phyloP scores from a whole-genome alignment of 2,329 filamentous ascomycete genomes.

The Hypoxylon sp. region DNA sequence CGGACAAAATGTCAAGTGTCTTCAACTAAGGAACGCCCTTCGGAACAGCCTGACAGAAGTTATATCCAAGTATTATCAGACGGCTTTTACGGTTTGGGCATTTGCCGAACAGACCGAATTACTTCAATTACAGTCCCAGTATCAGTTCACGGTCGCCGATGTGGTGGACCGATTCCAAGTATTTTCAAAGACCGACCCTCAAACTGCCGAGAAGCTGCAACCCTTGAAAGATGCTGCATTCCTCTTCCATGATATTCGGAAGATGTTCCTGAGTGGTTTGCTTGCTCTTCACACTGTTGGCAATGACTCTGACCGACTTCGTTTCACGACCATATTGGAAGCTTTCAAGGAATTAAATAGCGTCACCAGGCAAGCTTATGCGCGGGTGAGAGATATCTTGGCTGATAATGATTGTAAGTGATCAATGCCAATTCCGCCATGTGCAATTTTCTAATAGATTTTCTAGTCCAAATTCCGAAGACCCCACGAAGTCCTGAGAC shows the following conservation, averaged over 20 bases:
- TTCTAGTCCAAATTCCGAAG: constrained; percentile 63
- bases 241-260: constrained; percentile 83
- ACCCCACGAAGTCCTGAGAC: constrained; percentile 74
- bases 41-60: constrained; percentile 77
- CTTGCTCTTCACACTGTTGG: constrained; percentile 88
- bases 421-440: background rate
- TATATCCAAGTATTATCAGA: constrained; percentile 79
- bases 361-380: constrained; percentile 73
- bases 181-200: constrained; percentile 75
- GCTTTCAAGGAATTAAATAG: constrained; percentile 77
- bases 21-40: constrained; percentile 83
- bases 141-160: constrained; percentile 82
- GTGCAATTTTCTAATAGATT: constrained; percentile 30
- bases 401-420: constrained; percentile 83
- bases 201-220: constrained; percentile 83
- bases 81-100: constrained; percentile 76
- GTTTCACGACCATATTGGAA: constrained; percentile 84
- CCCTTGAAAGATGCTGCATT: constrained; percentile 86
- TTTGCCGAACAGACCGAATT: constrained; percentile 86
- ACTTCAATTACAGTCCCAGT: constrained; percentile 93
- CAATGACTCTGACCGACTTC: constrained; percentile 79
- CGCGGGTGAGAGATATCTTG: constrained; percentile 77
- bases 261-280: constrained; percentile 89
- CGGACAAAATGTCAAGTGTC: constrained; percentile 82
- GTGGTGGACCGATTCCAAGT: constrained; percentile 77